These are phyloP conservation scores for Physcomitrium patens DNA, from an alignment of 225 moss, liverwort and hornwort species.

Conservation along the genomic window DNA sequence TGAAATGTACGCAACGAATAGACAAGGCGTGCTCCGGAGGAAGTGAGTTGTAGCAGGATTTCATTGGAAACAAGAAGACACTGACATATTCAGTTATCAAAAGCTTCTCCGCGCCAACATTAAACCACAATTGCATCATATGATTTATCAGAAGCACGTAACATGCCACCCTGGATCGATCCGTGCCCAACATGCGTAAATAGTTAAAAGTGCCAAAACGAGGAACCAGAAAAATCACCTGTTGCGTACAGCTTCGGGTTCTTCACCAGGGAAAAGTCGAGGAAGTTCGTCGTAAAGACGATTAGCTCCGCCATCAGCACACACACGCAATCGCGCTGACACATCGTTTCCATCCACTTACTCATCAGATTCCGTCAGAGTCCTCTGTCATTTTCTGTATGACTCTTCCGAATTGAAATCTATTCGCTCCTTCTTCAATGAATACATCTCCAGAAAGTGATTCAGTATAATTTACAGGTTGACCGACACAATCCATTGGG, in stretches of 20 bases:
- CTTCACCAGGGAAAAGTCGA: conserved; percentile 51
- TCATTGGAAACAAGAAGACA: neutral
- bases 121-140: neutral
- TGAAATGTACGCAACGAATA: neutral
- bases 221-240: conserved; percentile 44
- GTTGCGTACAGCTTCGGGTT: conserved; percentile 48
- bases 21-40: conserved; percentile 9
- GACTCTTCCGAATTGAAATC: no score
- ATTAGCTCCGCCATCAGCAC: conserved; percentile 99
- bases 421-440: neutral
- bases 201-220: neutral
- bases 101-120: no score
- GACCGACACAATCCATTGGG: no score
- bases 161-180: neutral
- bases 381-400: neutral
- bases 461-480: neutral
- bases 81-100: no score
- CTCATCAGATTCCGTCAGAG: neutral
- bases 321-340: conserved; percentile 74
- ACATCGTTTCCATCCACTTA: conserved; percentile 36
- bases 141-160: conserved; percentile 8
- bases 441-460: neutral
- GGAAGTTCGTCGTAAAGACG: conserved; percentile 90
- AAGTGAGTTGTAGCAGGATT: neutral
- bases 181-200: neutral